Evolutionary conservation across 331 rosid species (phyloP).

Genomic region (Quercus tomentella): DNA sequence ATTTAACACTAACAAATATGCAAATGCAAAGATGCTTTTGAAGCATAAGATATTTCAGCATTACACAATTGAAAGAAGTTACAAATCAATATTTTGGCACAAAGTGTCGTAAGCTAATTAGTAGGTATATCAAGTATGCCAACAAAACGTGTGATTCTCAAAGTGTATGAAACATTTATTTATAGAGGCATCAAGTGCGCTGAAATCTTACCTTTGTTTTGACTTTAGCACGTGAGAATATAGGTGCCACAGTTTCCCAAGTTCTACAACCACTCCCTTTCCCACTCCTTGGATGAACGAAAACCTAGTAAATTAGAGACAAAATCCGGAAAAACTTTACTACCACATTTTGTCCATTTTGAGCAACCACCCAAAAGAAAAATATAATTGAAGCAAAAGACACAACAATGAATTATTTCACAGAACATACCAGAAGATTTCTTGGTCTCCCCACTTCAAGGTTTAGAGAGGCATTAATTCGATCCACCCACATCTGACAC

Average conservation of each 20-base stretch:
- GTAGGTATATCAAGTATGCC: background rate
- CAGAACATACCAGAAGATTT: slow-evolving; percentile 74
- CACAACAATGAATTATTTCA: slow-evolving; percentile 11
- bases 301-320: slow-evolving; percentile 71
- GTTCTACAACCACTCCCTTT: slow-evolving; percentile 68
- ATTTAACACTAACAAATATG: background rate
- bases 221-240: slow-evolving; percentile 76
- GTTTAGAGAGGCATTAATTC: slow-evolving; percentile 42
- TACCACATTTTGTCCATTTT: slow-evolving; percentile 3
- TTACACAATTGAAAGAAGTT: background rate
- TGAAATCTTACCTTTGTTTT: slow-evolving; percentile 60
- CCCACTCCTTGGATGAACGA: slow-evolving; percentile 96
- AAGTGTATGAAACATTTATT: background rate
- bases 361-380: slow-evolving; percentile 3
- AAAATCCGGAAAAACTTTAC: slow-evolving; percentile 36
- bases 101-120: background rate
- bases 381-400: slow-evolving; percentile 2
- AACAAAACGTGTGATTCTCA: background rate
- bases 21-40: background rate
- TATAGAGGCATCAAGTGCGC: slow-evolving; percentile 2
- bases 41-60: background rate
- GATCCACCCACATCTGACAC: slow-evolving; percentile 79
- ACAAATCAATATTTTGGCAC: background rate
- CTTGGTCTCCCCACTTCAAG: slow-evolving; percentile 65
- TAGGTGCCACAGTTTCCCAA: slow-evolving; percentile 84